Percentiles rank a stretch among this genome's conserved stretches.
Conservation (phyloP, 805 yeast genomes). For the Candida vartiovaarae region DNA sequence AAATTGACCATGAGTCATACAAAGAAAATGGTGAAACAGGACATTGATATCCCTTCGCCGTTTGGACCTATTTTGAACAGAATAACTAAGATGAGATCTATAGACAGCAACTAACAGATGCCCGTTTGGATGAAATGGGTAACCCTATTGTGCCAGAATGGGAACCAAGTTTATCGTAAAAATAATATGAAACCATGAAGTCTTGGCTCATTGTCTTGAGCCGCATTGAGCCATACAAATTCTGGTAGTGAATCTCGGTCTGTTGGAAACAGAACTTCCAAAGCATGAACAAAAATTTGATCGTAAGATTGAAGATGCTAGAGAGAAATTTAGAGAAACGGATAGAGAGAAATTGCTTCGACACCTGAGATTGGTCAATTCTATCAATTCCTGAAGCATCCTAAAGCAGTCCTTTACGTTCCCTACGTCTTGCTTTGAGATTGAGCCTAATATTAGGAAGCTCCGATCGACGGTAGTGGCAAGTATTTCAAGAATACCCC, state of each 20-base stretch:
- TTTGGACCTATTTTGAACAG: conserved; percentile 74
- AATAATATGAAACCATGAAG: conserved; percentile 41
- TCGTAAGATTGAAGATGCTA: conserved; percentile 54
- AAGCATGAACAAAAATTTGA: conserved; percentile 64
- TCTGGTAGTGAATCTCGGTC: conserved; percentile 15
- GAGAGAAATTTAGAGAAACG: conserved; percentile 37
- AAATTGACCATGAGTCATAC: conserved; percentile 69
- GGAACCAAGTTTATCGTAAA: conserved; percentile 34
- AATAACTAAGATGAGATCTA: conserved; percentile 68
- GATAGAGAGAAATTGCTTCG: conserved; percentile 39
- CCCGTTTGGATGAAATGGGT: conserved; percentile 42
- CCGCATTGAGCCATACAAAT: conserved; percentile 79
- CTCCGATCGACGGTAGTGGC: conserved; percentile 11
- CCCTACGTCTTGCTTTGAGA: conserved; percentile 25
- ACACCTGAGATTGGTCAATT: conserved; percentile 62
- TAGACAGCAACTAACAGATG: conserved; percentile 50
- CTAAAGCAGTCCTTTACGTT: conserved; percentile 41
- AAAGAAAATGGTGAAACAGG: conserved; percentile 71
- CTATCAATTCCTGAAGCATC: conserved; percentile 48
- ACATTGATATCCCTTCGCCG: conserved; percentile 72
- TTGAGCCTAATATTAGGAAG: conserved; percentile 7
- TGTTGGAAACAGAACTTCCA: conserved; percentile 19
- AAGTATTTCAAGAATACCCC: conserved; percentile 39
- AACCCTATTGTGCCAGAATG: conserved; percentile 41
- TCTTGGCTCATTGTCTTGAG: conserved; percentile 65